phyloP scores from a whole-genome alignment of 2,329 filamentous ascomycete genomes.

The Plectosphaerella cucumerina region DNA sequence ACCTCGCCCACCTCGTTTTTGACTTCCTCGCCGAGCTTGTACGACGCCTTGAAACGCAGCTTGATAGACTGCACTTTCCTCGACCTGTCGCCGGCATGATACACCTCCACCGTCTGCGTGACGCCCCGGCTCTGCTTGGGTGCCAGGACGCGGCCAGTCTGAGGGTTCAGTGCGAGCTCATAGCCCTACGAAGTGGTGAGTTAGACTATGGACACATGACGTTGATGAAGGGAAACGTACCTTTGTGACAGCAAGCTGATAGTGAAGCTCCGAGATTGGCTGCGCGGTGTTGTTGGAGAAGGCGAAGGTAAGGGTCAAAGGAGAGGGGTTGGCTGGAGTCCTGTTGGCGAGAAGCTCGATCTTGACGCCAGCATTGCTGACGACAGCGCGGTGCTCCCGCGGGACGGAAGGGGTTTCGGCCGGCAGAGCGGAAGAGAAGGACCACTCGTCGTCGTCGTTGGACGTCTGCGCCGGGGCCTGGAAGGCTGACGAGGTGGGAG shows the following conservation, averaged over 20 bases:
- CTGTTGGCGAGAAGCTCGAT: constrained; percentile 71
- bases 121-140: constrained; percentile 73
- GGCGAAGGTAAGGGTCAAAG: constrained; percentile 68
- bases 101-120: constrained; percentile 73
- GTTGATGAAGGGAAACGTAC: constrained; percentile 39
- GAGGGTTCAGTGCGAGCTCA: constrained; percentile 76
- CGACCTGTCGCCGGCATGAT: constrained; percentile 63
- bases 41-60: constrained; percentile 84
- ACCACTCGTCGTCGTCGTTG: constrained; percentile 86
- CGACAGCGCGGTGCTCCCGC: constrained; percentile 57
- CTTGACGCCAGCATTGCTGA: constrained; percentile 67
- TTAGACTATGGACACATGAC: constrained; percentile 7
- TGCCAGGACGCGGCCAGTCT: constrained; percentile 72
- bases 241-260: constrained; percentile 91
- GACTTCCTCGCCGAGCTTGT: constrained; percentile 62
- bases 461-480: constrained; percentile 21
- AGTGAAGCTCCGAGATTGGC: constrained; percentile 74
- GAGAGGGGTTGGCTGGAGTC: constrained; percentile 43
- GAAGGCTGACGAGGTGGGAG: constrained; percentile 22
- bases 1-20: constrained; percentile 85
- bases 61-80: constrained; percentile 76
- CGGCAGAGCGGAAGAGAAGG: constrained; percentile 83
- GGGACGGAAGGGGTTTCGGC: constrained; percentile 48
- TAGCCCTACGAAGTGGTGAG: constrained; percentile 58
- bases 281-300: constrained; percentile 78